These are phyloP conservation scores for Cucurbita argyrosperma DNA, from an alignment of 306 rosid genomes.

Conservation along the genomic window DNA sequence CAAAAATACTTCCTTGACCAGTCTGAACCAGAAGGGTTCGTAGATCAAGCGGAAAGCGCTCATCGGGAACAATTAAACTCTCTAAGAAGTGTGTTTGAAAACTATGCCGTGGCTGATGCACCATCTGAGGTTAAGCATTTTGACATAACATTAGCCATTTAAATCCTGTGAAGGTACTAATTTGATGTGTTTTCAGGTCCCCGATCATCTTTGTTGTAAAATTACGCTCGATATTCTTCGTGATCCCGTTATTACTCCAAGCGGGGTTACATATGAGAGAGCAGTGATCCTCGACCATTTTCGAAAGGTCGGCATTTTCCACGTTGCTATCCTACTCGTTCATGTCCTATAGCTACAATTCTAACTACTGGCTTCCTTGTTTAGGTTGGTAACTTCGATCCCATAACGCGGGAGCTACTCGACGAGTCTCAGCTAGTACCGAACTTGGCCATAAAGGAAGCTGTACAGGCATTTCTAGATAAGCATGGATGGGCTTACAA, in stretches of 20 bases:
- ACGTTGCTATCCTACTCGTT: neutral
- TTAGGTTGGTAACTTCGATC: conserved; percentile 83
- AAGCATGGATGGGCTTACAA: conserved; percentile 87
- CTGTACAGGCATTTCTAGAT: conserved; percentile 57
- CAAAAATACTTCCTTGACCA: conserved; percentile 16
- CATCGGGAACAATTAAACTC: conserved; percentile 34
- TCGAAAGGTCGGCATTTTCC: conserved; percentile 32
- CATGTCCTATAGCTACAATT: neutral
- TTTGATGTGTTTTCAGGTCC: conserved; percentile 38
- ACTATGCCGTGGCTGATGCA: conserved; percentile 44
- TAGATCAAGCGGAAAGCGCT: conserved; percentile 32
- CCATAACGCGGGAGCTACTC: conserved; percentile 60
- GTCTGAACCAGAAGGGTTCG: conserved; percentile 40
- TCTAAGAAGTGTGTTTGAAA: conserved; percentile 37
- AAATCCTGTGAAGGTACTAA: neutral
- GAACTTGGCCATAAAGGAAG: conserved; percentile 73
- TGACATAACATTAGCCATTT: neutral
- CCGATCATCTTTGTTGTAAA: conserved; percentile 78
- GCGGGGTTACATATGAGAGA: conserved; percentile 84
- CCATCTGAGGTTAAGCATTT: conserved; percentile 53
- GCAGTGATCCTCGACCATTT: conserved; percentile 81
- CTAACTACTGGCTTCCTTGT: conserved; percentile 4
- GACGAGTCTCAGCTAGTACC: conserved; percentile 41
- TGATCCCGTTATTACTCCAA: conserved; percentile 89
- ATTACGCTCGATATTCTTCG: conserved; percentile 76